Percentiles rank a stretch among this genome's conserved stretches.
These are phyloP conservation scores for Penicillium malachiteum DNA, from an alignment of 495 filamentous ascomycete genomes.

Conservation along the genomic window DNA sequence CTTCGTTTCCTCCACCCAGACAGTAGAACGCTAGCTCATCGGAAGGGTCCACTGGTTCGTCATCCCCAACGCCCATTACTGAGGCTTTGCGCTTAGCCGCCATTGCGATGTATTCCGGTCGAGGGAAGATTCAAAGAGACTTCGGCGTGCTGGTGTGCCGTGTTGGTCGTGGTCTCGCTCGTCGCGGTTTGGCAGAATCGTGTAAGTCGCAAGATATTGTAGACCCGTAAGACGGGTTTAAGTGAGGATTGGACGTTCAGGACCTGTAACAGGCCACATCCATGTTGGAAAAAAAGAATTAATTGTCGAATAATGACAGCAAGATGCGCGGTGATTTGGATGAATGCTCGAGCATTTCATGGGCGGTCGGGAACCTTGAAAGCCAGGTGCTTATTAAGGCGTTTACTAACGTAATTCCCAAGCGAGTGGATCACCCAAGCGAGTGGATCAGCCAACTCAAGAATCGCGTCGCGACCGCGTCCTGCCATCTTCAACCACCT, in stretches of 20 bases:
- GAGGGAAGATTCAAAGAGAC: not conserved
- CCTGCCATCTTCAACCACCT: no score
- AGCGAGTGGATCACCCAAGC: no score
- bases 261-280: not conserved
- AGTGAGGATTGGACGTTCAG: not conserved
- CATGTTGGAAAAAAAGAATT: not conserved
- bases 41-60: constrained; percentile 71
- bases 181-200: not conserved
- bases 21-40: constrained; percentile 93
- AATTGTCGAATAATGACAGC: not conserved
- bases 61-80: constrained; percentile 58
- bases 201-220: not conserved
- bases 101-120: constrained; percentile 43
- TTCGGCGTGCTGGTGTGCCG: no score
- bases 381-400: not conserved
- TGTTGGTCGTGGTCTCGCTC: not conserved
- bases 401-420: no score
- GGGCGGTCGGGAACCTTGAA: not conserved
- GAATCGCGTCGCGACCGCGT: no score
- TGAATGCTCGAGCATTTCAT: no score
- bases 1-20: constrained; percentile 93
- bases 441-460: no score
- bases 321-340: no score
- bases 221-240: not conserved
- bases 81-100: constrained; percentile 74